A percentile compares a stretch with the other conserved stretches of the same genome.
Evolutionary conservation across 2,329 filamentous ascomycete genomes (phyloP).

Genomic region (Penicillium verrucosum): DNA sequence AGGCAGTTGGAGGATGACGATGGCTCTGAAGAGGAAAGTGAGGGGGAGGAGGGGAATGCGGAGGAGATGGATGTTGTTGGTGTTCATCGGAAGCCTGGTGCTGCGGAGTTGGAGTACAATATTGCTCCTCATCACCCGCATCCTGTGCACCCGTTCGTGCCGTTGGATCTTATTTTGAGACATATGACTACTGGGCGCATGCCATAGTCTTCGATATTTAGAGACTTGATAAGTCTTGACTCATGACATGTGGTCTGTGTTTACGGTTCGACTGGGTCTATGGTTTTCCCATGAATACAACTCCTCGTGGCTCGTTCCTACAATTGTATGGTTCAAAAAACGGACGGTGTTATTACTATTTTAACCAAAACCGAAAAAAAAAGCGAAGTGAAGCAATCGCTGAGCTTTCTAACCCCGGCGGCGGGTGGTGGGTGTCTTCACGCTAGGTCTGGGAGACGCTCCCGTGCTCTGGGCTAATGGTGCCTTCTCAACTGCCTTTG

Average conservation of each 20-base stretch:
- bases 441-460: constrained; percentile 40
- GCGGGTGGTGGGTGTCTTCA: constrained; percentile 55
- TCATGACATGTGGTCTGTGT: neutral
- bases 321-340: constrained; percentile 8
- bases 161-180: constrained; percentile 48
- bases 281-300: neutral
- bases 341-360: constrained; percentile 13
- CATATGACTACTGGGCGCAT: constrained; percentile 50
- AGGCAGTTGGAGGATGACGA: constrained; percentile 57
- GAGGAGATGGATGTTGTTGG: constrained; percentile 42
- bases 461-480: constrained; percentile 40
- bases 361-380: constrained; percentile 11
- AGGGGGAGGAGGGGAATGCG: constrained; percentile 55
- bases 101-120: constrained; percentile 34
- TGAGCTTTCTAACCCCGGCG: constrained; percentile 48
- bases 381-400: constrained; percentile 3
- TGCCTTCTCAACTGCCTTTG: constrained; percentile 28
- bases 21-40: constrained; percentile 44
- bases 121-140: constrained; percentile 30
- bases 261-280: neutral
- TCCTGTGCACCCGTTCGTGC: constrained; percentile 31
- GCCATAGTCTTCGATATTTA: constrained; percentile 1
- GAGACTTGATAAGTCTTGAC: neutral
- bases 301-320: neutral
- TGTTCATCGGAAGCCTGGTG: constrained; percentile 33